Evolutionary conservation across 306 rosid genomes (phyloP), one percentile per base, ranked within the genome.

Genomic region (Lablab purpureus): DNA sequence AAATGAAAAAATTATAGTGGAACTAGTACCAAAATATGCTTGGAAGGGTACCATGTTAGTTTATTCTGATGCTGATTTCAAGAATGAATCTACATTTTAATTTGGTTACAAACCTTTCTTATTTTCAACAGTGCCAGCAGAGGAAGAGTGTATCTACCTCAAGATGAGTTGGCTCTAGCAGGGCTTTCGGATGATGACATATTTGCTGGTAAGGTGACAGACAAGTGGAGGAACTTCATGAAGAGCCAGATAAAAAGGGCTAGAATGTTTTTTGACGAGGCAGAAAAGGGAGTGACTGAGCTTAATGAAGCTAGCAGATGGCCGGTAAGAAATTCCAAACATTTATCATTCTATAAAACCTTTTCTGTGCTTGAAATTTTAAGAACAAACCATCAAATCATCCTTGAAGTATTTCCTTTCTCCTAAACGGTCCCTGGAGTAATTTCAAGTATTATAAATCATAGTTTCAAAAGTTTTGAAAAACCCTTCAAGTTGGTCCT

Each of bases 71-170:
- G 28, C 50, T 64, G 15, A 51, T 55, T 67, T 81, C 56, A 46
- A 65, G 56, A 64, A 64, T 27, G 18, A 22, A 23, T 55, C 15
- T 58, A 37, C 67, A 22, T 60, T 62, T 79, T 32, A 62, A 46
- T 63, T 75, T 15, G 74, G 58, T 55, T 51, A 27, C 47, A n/a
- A n/a, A 55, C 50, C 51, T 15, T 60, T 22, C 8, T 60, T 18
- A 80, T 73, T 63, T 79, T 55, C 14, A 45, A 28, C 87, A 88
- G 89, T 73, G 91, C 91, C 1, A 63, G 75, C 23, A 86, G 91
- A 84, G 91, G 89, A 81, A 88, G 91, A 77, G 71, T 88, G 76
- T 88, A 88, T 84, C 87, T 88, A 56, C 91, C 91, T 3, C 91
- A 88, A 75, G 91, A 88, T 69, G 91, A 88, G 83, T 77, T 88